Evolutionary conservation across 2,329 filamentous ascomycete genomes (phyloP).

Genomic region (Cylindrodendrum hubeiense): DNA sequence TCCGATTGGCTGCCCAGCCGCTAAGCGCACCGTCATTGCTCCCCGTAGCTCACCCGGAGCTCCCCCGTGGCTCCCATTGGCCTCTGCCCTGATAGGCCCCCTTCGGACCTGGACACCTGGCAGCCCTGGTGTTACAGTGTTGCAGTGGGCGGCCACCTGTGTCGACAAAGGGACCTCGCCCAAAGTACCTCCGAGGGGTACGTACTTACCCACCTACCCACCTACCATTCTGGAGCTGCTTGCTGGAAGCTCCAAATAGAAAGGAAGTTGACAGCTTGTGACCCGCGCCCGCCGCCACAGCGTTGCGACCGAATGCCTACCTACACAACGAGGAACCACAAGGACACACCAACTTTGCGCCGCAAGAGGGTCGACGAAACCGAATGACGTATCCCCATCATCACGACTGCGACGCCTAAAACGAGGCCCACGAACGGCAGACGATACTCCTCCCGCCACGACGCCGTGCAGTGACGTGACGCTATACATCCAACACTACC

Average conservation of each 20-base stretch:
- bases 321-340: conserved; percentile 18
- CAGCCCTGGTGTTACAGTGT: background rate
- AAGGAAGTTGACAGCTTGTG: conserved; percentile 43
- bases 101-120: conserved; percentile 3
- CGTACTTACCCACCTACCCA: conserved; percentile 13
- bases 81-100: background rate
- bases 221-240: background rate
- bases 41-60: conserved; percentile 21
- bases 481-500: conserved; percentile 4
- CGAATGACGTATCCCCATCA: background rate
- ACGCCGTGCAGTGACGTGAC: conserved; percentile 22
- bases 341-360: background rate
- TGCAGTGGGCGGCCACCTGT: background rate
- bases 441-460: conserved; percentile 8
- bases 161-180: conserved; percentile 6
- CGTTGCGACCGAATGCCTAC: conserved; percentile 11
- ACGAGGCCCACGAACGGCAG: background rate
- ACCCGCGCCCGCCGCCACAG: conserved; percentile 33
- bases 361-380: too few species aligned
- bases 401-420: background rate
- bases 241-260: conserved; percentile 32
- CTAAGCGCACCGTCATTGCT: conserved; percentile 30
- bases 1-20: conserved; percentile 40
- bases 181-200: conserved; percentile 7
- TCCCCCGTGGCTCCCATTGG: too few species aligned